Evolutionary conservation across 2,329 filamentous ascomycete genomes (phyloP).

Genomic region (Periglandula ipomoeae): DNA sequence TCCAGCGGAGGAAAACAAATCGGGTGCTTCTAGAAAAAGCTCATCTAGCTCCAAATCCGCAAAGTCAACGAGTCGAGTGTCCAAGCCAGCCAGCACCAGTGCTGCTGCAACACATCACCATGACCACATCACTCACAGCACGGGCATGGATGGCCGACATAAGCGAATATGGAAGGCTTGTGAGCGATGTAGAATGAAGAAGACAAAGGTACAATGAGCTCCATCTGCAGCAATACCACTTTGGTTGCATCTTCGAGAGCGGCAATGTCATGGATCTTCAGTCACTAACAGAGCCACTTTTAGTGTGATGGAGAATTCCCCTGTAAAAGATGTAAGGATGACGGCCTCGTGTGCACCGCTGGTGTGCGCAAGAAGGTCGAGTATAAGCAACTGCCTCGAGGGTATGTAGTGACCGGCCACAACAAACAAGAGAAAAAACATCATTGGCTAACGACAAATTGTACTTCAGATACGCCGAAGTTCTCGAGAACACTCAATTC

Average conservation of each 20-base stretch:
- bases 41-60: constrained; percentile 34
- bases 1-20: constrained; percentile 38
- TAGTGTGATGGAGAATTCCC: constrained; percentile 58
- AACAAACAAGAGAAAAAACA: too few species aligned
- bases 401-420: too few species aligned
- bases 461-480: constrained; percentile 47
- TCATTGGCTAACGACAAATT: neutral
- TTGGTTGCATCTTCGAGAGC: too few species aligned
- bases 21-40: constrained; percentile 26
- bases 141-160: constrained; percentile 44
- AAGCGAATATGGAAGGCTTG: constrained; percentile 61
- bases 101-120: constrained; percentile 27
- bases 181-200: constrained; percentile 59
- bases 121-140: constrained; percentile 23
- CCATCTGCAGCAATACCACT: too few species aligned
- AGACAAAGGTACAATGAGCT: constrained; percentile 47
- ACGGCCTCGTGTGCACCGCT: constrained; percentile 54
- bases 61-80: constrained; percentile 41
- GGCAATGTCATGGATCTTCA: too few species aligned
- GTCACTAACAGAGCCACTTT: neutral
- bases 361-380: constrained; percentile 59
- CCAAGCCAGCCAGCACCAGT: constrained; percentile 38
- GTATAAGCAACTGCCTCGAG: constrained; percentile 55
- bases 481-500: constrained; percentile 56
- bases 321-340: constrained; percentile 58